phyloP scores from a whole-genome alignment of 129 eudicot genomes.

The Escallonia rubra region DNA sequence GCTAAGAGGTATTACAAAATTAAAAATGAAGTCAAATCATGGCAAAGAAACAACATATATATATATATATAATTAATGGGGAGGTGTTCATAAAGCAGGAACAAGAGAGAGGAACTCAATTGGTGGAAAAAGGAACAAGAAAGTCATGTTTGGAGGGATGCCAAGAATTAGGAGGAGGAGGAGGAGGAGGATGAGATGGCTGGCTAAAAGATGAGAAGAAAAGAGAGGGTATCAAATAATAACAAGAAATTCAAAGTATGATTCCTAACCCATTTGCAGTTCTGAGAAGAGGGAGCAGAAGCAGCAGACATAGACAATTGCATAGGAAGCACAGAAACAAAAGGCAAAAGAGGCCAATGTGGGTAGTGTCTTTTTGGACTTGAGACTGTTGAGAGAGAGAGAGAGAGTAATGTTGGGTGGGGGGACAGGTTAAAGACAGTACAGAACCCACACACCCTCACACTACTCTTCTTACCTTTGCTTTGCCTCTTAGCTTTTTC shows the following conservation, averaged over 20 bases:
- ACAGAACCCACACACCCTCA: conserved; percentile 47
- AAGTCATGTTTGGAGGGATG: conserved; percentile 25
- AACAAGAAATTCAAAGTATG: conserved; percentile 57
- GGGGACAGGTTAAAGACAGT: conserved; percentile 61
- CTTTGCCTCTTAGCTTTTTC: conserved; percentile 14
- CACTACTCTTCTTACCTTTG: neutral
- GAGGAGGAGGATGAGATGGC: neutral
- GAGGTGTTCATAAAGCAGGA: conserved; percentile 15
- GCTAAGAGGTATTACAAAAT: neutral
- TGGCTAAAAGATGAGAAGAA: conserved; percentile 13
- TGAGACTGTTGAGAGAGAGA: conserved; percentile 24
- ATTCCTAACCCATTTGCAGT: conserved; percentile 69
- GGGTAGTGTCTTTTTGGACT: conserved; percentile 33
- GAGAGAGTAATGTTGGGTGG: conserved; percentile 34
- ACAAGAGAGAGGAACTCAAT: conserved; percentile 2
- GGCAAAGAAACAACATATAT: conserved; percentile 25
- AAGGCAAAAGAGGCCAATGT: conserved; percentile 38
- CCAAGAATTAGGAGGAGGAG: neutral
- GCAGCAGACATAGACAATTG: conserved; percentile 55
- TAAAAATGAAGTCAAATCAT: conserved; percentile 38
- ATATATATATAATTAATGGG: conserved; percentile 10
- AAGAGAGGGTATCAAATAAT: conserved; percentile 40
- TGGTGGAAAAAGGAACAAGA: conserved; percentile 5
- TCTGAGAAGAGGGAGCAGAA: conserved; percentile 40
- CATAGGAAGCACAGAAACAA: conserved; percentile 41